phyloP scores from a whole-genome alignment of 805 yeast genomes.

The Starmerella etchellsii region DNA sequence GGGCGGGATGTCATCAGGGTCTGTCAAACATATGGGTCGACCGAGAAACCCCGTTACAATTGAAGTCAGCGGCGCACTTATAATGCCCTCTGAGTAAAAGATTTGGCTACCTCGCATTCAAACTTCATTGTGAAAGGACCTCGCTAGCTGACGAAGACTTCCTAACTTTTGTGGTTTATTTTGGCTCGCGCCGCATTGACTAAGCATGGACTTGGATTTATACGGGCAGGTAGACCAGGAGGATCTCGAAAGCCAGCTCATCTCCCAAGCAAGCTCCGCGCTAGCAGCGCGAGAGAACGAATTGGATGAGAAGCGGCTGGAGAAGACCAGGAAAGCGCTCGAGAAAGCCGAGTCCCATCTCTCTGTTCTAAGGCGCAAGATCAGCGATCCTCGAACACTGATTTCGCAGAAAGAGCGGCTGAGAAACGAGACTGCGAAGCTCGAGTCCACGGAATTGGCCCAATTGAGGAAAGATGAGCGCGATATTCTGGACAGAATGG shows the following conservation, averaged over 20 bases:
- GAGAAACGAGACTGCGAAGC: constrained; percentile 40
- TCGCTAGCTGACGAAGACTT: too few species aligned
- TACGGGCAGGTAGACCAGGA: constrained; percentile 57
- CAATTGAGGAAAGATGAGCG: constrained; percentile 47
- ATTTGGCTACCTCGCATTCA: too few species aligned
- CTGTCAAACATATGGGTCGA: too few species aligned
- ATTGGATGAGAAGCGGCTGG: constrained; percentile 62
- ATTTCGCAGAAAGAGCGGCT: constrained; percentile 50
- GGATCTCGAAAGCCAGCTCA: constrained; percentile 61
- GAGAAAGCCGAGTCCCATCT: constrained; percentile 35
- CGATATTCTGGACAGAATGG: constrained; percentile 44
- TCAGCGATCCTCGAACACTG: constrained; percentile 42
- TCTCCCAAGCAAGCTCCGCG: constrained; percentile 42
- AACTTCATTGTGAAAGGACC: too few species aligned
- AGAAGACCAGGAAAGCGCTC: constrained; percentile 44
- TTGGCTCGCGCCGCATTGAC: too few species aligned
- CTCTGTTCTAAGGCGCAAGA: constrained; percentile 35
- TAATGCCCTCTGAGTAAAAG: too few species aligned
- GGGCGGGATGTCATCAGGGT: too few species aligned
- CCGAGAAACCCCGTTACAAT: too few species aligned
- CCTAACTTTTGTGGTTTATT: too few species aligned
- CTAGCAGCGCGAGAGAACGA: constrained; percentile 53
- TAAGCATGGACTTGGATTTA: too few species aligned
- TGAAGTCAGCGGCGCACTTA: too few species aligned
- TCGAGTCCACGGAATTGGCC: constrained; percentile 39